Percentiles rank a stretch among this genome's conserved stretches.
phyloP scores from a whole-genome alignment of 2,329 filamentous ascomycete species.

The Aspergillus versicolor region DNA sequence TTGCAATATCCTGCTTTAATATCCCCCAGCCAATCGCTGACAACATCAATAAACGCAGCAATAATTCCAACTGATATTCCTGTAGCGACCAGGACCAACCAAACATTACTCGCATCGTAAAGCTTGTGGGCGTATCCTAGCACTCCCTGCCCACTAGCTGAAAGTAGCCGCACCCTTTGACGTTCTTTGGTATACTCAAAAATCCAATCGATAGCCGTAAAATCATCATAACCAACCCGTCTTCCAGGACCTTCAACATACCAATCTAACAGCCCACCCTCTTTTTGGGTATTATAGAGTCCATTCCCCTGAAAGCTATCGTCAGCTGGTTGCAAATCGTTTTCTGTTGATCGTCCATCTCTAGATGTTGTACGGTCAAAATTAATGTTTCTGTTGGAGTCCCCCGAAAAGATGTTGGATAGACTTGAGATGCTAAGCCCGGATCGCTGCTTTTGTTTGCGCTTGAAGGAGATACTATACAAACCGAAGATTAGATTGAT shows the following conservation, averaged over 20 bases:
- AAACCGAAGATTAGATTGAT: neutral
- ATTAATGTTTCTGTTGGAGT: conserved; percentile 20
- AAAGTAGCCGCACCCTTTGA: conserved; percentile 76
- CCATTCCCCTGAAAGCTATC: conserved; percentile 23
- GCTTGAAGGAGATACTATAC: conserved; percentile 43
- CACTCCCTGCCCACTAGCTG: conserved; percentile 67
- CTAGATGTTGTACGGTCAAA: conserved; percentile 26
- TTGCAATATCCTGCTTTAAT: conserved; percentile 87
- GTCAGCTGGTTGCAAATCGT: conserved; percentile 26
- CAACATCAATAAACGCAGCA: conserved; percentile 85
- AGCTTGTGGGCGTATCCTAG: conserved; percentile 71
- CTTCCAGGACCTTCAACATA: conserved; percentile 84
- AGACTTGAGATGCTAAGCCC: conserved; percentile 42
- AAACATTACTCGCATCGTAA: conserved; percentile 84
- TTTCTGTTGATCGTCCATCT: conserved; percentile 27
- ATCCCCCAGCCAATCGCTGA: conserved; percentile 90
- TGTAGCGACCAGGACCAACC: conserved; percentile 82
- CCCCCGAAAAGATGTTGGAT: conserved; percentile 38
- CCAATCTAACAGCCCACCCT: conserved; percentile 65
- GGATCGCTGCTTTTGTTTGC: conserved; percentile 41
- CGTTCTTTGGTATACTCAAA: conserved; percentile 98
- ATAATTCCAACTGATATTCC: conserved; percentile 80
- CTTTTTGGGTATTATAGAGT: conserved; percentile 36
- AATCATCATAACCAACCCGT: conserved; percentile 89
- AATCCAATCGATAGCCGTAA: conserved; percentile 99